phyloP scores from a whole-genome alignment of 78 protist genomes.

The Dictyostelium brefeldianum region DNA sequence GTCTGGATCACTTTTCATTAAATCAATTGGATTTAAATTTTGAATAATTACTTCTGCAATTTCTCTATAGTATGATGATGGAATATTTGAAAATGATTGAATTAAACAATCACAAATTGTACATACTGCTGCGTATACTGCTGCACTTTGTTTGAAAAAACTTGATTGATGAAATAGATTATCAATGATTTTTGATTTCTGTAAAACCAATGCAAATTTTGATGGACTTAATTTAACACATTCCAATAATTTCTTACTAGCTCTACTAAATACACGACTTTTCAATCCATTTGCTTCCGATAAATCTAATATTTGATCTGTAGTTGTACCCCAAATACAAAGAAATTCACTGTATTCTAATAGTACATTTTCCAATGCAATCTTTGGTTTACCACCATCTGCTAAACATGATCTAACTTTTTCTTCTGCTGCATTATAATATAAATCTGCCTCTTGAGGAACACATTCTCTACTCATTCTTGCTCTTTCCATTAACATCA shows the following conservation, averaged over 20 bases:
- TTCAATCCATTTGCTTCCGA: conserved; percentile 67
- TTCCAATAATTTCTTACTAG: conserved; percentile 39
- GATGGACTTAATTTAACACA: conserved; percentile 62
- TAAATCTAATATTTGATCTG: conserved; percentile 34
- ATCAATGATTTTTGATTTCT: conserved; percentile 46
- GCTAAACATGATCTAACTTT: conserved; percentile 37
- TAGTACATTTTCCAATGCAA: conserved; percentile 65
- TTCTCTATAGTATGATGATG: conserved; percentile 16
- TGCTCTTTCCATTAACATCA: conserved; percentile 72
- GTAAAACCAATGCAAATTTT: conserved; percentile 43
- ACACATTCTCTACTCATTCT: conserved; percentile 51
- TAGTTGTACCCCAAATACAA: conserved; percentile 55
- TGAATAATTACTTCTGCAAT: conserved; percentile 40
- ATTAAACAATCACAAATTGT: conserved; percentile 49
- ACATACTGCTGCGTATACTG: conserved; percentile 52
- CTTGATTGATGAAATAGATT: conserved; percentile 28
- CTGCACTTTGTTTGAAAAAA: conserved; percentile 55
- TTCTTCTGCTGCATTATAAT: conserved; percentile 64
- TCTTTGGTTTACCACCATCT: conserved; percentile 77
- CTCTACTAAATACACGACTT: conserved; percentile 43
- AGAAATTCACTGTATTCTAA: conserved; percentile 68
- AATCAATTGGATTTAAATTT: conserved; percentile 32
- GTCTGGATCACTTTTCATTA: conserved; percentile 23
- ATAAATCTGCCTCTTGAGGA: conserved; percentile 34
- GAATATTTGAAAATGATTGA: conserved; percentile 28